Percentiles rank a stretch among this genome's conserved stretches.
Evolutionary conservation across 192 early-diverging fungal species (phyloP).

Genomic region (Umbelopsis isabellina): DNA sequence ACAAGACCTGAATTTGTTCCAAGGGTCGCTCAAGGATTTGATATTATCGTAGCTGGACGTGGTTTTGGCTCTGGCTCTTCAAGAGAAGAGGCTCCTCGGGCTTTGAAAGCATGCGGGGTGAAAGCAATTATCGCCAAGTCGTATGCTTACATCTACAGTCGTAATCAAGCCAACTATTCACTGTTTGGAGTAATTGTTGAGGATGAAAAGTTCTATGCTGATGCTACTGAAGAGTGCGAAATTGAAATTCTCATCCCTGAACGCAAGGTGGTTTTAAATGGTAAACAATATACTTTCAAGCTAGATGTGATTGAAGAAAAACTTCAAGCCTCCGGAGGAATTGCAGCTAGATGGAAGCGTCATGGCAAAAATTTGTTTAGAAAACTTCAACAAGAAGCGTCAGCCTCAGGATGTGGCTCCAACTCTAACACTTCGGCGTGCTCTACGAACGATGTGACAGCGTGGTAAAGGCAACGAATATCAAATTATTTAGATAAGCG

Average conservation of each 20-base stretch:
- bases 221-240: constrained; percentile 74
- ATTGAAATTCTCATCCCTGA: constrained; percentile 69
- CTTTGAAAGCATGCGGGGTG: constrained; percentile 66
- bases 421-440: neutral
- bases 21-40: constrained; percentile 62
- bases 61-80: constrained; percentile 81
- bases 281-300: constrained; percentile 22
- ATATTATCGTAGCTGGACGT: constrained; percentile 71
- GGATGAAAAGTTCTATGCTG: constrained; percentile 76
- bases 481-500: too few species aligned
- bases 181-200: constrained; percentile 74
- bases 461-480: neutral
- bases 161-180: constrained; percentile 87
- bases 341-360: constrained; percentile 27
- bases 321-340: constrained; percentile 30
- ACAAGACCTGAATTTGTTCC: constrained; percentile 76
- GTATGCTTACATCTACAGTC: constrained; percentile 80
- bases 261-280: constrained; percentile 42
- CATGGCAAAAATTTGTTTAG: constrained; percentile 30
- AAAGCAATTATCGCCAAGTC: constrained; percentile 84
- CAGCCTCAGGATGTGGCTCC: neutral
- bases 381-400: constrained; percentile 27
- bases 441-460: constrained; percentile 2
- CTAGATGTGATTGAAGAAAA: constrained; percentile 30
- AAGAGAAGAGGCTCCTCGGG: constrained; percentile 80